Conservation (phyloP, 768 basidiomycete species). For the Suillus brevipes region DNA sequence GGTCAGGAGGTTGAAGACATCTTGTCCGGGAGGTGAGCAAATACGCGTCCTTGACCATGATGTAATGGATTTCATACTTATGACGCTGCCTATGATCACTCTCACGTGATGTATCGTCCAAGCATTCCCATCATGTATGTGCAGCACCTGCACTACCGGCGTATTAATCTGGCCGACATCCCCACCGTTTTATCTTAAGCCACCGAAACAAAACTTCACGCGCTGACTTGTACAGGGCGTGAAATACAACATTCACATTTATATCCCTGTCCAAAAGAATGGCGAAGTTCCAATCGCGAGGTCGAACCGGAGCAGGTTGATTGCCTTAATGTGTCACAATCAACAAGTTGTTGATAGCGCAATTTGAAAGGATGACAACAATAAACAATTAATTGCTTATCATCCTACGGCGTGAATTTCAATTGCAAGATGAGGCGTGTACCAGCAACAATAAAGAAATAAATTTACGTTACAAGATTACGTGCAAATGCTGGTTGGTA, state of each 20-base stretch:
- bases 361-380: constrained; percentile 1
- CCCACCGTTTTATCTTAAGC: background rate
- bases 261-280: background rate
- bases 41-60: background rate
- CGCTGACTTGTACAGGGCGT: background rate
- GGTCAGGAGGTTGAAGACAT: background rate
- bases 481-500: constrained; percentile 23
- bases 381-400: constrained; percentile 1
- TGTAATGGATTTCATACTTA: constrained; percentile 6
- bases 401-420: constrained; percentile 7
- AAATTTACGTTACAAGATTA: constrained; percentile 33
- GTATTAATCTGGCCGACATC: background rate
- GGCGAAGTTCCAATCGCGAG: background rate
- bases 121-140: background rate
- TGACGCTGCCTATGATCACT: background rate
- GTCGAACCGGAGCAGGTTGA: background rate
- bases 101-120: background rate
- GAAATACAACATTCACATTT: background rate
- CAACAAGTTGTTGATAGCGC: background rate
- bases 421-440: constrained; percentile 12
- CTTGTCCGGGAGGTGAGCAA: background rate
- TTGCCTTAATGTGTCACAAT: background rate
- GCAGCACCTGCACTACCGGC: background rate
- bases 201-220: background rate
- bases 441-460: constrained; percentile 21